A percentile compares a stretch with the other conserved stretches of the same genome.
Conservation (phyloP, 306 rosid genomes). For the Myrica gale region DNA sequence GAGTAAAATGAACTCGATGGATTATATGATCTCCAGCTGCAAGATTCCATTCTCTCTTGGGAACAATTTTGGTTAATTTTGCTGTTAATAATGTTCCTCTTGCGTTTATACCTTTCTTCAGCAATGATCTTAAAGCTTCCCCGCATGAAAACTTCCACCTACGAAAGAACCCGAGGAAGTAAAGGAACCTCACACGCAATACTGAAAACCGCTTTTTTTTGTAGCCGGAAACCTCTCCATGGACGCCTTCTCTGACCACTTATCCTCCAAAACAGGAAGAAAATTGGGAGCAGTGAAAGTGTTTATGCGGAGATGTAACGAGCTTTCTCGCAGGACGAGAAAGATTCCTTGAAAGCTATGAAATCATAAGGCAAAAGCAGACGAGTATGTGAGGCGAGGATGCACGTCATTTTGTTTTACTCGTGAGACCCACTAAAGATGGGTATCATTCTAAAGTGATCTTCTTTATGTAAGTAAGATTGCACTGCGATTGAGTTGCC, state of each 20-base stretch:
- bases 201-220: constrained; percentile 1
- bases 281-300: background rate
- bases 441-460: background rate
- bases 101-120: background rate
- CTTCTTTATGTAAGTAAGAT: background rate
- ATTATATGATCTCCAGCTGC: background rate
- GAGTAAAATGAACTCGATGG: background rate
- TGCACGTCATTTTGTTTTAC: background rate
- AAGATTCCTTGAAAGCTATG: background rate
- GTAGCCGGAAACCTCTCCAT: background rate
- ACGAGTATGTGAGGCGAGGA: background rate
- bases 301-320: too few relatives aligned
- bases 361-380: background rate
- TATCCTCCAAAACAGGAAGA: background rate
- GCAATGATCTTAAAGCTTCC: background rate
- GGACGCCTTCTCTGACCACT: background rate
- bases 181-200: background rate
- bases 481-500: background rate
- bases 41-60: background rate
- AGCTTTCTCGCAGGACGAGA: background rate
- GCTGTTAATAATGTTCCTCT: background rate
- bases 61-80: background rate
- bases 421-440: background rate
- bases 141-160: background rate
- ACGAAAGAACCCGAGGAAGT: background rate